phyloP scores from a whole-genome alignment of 2,329 filamentous ascomycete genomes.

The Penicillium brevicompactum region DNA sequence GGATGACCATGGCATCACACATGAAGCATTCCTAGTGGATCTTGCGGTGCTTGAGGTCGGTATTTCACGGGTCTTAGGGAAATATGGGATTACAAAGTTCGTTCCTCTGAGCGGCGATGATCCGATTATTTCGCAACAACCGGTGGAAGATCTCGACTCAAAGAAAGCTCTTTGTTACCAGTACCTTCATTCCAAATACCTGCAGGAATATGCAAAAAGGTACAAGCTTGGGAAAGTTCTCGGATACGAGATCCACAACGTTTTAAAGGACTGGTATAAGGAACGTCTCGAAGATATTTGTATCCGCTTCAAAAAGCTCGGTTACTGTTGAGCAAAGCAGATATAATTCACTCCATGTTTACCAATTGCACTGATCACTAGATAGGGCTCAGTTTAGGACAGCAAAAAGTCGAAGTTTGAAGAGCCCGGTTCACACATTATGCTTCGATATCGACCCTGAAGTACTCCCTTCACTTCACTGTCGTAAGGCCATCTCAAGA shows the following conservation, averaged over 20 bases:
- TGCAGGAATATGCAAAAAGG: not conserved
- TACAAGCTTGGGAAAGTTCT: not conserved
- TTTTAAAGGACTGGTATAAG: not conserved
- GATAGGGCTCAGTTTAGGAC: not conserved
- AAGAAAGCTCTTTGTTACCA: not conserved
- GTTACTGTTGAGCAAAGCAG: not conserved
- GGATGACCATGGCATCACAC: no score
- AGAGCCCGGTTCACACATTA: not conserved
- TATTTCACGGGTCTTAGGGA: no score
- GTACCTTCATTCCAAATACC: not conserved
- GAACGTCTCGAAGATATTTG: not conserved
- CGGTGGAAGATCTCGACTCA: no score
- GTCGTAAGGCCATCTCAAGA: not conserved
- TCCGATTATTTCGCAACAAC: no score
- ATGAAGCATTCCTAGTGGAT: no score
- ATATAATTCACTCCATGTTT: no score
- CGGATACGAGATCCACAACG: not conserved
- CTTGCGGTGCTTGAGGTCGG: no score
- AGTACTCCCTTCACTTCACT: not conserved
- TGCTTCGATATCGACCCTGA: not conserved
- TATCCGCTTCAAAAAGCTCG: not conserved
- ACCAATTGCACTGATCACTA: not conserved
- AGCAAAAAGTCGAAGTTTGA: slow-evolving; percentile 2
- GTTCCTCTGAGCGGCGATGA: no score
- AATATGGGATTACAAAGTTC: no score